phyloP scores from a whole-genome alignment of 345 rosid genomes.

The Trapa incisa region DNA sequence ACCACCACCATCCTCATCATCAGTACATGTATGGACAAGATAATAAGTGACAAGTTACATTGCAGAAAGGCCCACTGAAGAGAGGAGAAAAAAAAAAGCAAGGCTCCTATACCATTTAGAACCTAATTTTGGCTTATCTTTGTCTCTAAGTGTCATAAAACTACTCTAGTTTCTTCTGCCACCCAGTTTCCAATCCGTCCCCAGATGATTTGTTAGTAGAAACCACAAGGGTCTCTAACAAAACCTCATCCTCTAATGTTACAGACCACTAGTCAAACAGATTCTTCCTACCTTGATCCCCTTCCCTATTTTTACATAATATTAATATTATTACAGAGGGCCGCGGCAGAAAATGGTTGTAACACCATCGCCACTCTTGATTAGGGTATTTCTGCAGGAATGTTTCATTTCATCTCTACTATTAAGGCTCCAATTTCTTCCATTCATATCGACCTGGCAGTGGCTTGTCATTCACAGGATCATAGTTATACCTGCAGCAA shows the following conservation, averaged over 20 bases:
- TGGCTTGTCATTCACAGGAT: conserved; percentile 81
- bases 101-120: conserved; percentile 27
- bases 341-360: conserved; percentile 63
- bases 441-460: conserved; percentile 80
- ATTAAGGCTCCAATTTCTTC: conserved; percentile 62
- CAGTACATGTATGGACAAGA: too few relatives aligned
- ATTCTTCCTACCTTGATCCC: background rate
- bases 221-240: conserved; percentile 39
- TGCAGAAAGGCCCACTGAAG: conserved; percentile 16
- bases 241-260: conserved; percentile 44
- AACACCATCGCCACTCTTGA: conserved; percentile 31
- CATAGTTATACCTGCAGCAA: conserved; percentile 84
- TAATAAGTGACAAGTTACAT: conserved; percentile 11
- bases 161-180: conserved; percentile 10
- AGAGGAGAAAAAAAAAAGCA: conserved; percentile 6
- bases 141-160: conserved; percentile 10
- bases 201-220: conserved; percentile 51
- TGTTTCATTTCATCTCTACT: conserved; percentile 20
- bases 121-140: conserved; percentile 24
- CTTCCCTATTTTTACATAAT: conserved; percentile 58
- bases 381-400: conserved; percentile 36
- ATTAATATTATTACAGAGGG: conserved; percentile 9
- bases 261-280: conserved; percentile 64
- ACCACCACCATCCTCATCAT: background rate
- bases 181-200: conserved; percentile 23